Base-by-base conservation (phyloP, 331 rosid genomes). In the Malus hybrid region DNA sequence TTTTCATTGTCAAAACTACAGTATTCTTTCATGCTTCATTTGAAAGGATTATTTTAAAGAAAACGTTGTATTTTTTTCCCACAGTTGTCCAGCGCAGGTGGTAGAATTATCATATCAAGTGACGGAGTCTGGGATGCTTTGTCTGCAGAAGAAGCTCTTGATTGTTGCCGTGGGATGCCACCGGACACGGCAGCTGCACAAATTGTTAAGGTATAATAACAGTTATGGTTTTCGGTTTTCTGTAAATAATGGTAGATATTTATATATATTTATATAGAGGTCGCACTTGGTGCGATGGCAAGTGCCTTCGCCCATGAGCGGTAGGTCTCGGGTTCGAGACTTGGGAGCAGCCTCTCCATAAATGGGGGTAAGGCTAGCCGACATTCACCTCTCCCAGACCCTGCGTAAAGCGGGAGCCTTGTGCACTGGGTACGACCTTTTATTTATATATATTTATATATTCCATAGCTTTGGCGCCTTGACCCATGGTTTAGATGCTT, bases 91-190 rank as follows among this genome's bases (percentile, higher is more conserved):
- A 79, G 93, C 5, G 83, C 90, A 65, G 99, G 99, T 72, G 99
- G 99, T 80, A 90, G 99, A 84, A 89, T 95, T 70, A 90, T 92
- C 70, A 83, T 95, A 71, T 92, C 98, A 69, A 95, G 99, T 67
- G 99, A 95, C 67, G 99, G 99, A 76, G 98, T 95, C 50, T 95
- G 99, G 99, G 99, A 95, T 86, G 82, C 94, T 77, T 70, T 95
- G 82, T 65, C 89, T 67, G 97, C 98, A 6, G 99, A 90, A 89
- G 79, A 67, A 34, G 91, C 97, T 79, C 83, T 86, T 80, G 97
- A 92, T 74, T 85, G 94, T 87, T 87, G 98, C 74, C 98, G 93
- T 46, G 96, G 96, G 84, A 84, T 92, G 97, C 70, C 90, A 59
- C 79, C 91, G 3, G 99, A 92, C 19, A 79, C 92, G 67, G 86